phyloP scores from a whole-genome alignment of 2,329 filamentous ascomycete species.

The Colletotrichum musicola region DNA sequence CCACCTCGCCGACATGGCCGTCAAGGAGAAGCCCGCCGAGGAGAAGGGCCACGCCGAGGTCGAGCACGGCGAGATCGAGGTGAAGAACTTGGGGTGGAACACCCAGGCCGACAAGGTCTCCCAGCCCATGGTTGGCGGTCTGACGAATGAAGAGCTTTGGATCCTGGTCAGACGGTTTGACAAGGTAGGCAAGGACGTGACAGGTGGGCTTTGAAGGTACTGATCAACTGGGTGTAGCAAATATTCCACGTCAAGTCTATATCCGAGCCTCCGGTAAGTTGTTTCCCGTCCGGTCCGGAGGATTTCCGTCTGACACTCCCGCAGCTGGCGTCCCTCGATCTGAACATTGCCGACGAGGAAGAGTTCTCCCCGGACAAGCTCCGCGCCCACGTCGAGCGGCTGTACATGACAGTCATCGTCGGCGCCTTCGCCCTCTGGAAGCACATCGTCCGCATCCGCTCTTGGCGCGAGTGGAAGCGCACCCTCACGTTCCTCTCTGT shows the following conservation, averaged over 20 bases:
- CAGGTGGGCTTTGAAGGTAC: neutral
- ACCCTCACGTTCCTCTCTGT: constrained; percentile 73
- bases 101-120: constrained; percentile 68
- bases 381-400: constrained; percentile 79
- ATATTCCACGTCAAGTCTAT: constrained; percentile 77
- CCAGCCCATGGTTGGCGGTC: constrained; percentile 72
- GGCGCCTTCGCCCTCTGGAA: constrained; percentile 76
- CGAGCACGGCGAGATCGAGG: constrained; percentile 65
- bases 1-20: constrained; percentile 50
- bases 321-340: constrained; percentile 75
- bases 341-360: constrained; percentile 85
- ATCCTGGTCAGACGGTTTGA: constrained; percentile 79
- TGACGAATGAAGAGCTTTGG: constrained; percentile 81
- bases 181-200: constrained; percentile 54
- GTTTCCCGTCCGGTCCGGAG: constrained; percentile 57
- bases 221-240: constrained; percentile 59
- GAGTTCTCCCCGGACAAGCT: constrained; percentile 89
- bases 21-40: constrained; percentile 45
- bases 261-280: constrained; percentile 45
- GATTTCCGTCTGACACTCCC: neutral
- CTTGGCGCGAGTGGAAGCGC: constrained; percentile 80
- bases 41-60: constrained; percentile 61
- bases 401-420: constrained; percentile 85
- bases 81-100: constrained; percentile 78
- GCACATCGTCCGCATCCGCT: constrained; percentile 81